Percentiles rank a stretch among this genome's conserved stretches.
Evolutionary conservation across 805 yeast species (phyloP).

Genomic region (Yarrowia sp.): DNA sequence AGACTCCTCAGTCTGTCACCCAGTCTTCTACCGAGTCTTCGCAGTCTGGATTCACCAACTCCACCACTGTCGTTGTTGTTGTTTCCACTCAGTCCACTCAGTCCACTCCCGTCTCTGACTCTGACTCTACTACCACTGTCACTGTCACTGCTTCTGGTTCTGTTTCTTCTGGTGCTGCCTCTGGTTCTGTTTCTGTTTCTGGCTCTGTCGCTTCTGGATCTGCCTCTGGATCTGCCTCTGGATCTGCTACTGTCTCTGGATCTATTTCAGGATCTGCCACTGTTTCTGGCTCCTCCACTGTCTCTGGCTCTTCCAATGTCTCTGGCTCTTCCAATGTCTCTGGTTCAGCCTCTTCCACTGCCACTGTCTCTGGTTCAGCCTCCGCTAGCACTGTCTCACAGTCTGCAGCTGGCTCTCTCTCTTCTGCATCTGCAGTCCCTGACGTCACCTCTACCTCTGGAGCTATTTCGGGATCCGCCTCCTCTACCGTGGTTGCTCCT

Average conservation of each 20-base stretch:
- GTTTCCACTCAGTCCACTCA: no score
- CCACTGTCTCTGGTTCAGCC: background rate
- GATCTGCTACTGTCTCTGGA: background rate
- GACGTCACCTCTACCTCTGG: background rate
- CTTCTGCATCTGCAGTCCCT: background rate
- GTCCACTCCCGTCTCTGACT: no score
- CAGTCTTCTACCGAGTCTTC: no score
- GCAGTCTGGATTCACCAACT: no score
- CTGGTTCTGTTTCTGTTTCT: background rate
- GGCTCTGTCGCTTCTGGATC: background rate
- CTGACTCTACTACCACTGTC: background rate
- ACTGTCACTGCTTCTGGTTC: background rate
- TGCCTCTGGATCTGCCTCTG: background rate
- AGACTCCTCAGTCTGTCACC: no score
- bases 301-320: background rate
- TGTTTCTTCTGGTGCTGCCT: background rate
- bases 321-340: background rate
- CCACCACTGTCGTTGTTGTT: no score
- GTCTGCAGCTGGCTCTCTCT: background rate
- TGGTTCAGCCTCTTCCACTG: background rate
- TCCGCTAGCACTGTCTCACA: background rate
- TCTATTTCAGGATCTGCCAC: background rate
- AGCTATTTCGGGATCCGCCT: background rate
- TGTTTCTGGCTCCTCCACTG: background rate
- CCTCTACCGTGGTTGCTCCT: background rate